Conservation (phyloP, 164 flowering plant genomes). For the Umbilicus rupestris region DNA sequence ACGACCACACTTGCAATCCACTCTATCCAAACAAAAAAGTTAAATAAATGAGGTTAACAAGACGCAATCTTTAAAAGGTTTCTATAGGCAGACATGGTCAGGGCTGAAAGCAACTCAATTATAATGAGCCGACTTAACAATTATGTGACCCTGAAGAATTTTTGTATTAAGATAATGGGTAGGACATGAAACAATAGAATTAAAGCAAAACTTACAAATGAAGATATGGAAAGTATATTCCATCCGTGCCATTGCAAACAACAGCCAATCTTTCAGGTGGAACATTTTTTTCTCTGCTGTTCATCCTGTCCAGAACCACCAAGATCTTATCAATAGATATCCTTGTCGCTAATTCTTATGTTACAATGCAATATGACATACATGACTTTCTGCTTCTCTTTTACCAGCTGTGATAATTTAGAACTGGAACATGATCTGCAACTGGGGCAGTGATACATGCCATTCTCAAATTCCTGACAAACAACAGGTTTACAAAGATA, state of each 20-base stretch:
- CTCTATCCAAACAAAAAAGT: constrained; percentile 31
- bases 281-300: constrained; percentile 22
- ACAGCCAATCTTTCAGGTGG: constrained; percentile 22
- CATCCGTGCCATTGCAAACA: constrained; percentile 80
- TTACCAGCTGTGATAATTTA: constrained; percentile 17
- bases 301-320: constrained; percentile 18
- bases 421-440: constrained; percentile 30
- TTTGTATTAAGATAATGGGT: background rate
- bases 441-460: constrained; percentile 49
- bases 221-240: constrained; percentile 60
- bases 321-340: background rate
- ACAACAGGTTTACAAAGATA: constrained; percentile 11
- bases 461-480: constrained; percentile 37
- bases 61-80: background rate
- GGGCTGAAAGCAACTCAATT: background rate
- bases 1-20: constrained; percentile 67
- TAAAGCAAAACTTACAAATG: constrained; percentile 54
- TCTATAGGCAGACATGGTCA: background rate
- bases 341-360: background rate
- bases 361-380: constrained; percentile 12
- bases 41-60: background rate
- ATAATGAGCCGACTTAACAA: background rate
- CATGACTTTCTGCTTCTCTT: constrained; percentile 8
- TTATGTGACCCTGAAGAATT: background rate
- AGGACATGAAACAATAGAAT: background rate